Percentiles rank a stretch among this genome's conserved stretches.
phyloP scores from a whole-genome alignment of 805 yeast genomes.

The Candida chauliodis region DNA sequence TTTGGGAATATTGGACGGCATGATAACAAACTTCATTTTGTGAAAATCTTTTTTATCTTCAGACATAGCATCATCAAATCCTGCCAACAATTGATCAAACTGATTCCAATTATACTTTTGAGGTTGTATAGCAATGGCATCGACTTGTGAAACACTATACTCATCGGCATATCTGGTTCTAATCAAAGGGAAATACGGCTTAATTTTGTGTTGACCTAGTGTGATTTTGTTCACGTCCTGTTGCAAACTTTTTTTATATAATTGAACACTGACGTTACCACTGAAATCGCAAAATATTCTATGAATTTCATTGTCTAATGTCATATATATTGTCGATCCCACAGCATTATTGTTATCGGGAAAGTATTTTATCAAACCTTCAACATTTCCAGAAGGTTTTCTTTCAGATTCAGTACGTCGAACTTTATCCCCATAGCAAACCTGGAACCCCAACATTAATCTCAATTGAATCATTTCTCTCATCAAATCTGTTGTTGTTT shows the following conservation, averaged over 20 bases:
- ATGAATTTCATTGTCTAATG: constrained; percentile 81
- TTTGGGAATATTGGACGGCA: constrained; percentile 73
- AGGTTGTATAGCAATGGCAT: constrained; percentile 51
- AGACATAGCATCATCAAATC: constrained; percentile 72
- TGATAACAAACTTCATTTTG: constrained; percentile 76
- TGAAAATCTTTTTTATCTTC: constrained; percentile 52
- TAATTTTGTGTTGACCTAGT: constrained; percentile 11
- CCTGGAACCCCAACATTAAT: constrained; percentile 83
- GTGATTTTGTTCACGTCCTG: constrained; percentile 10
- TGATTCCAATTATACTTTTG: constrained; percentile 80
- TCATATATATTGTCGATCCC: constrained; percentile 69
- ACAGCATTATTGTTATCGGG: constrained; percentile 38
- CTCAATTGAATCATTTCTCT: constrained; percentile 85
- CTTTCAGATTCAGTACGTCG: constrained; percentile 60
- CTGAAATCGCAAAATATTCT: constrained; percentile 70
- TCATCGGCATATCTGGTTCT: constrained; percentile 75
- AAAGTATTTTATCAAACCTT: constrained; percentile 54
- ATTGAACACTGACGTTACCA: constrained; percentile 74
- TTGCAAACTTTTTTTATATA: constrained; percentile 40
- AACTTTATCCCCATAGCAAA: constrained; percentile 72
- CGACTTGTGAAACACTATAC: constrained; percentile 56
- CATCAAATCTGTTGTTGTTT: constrained; percentile 56
- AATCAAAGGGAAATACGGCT: constrained; percentile 39
- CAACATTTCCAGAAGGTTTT: constrained; percentile 53
- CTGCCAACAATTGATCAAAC: constrained; percentile 88